phyloP scores from a whole-genome alignment of 345 rosid genomes.

The Eucalyptus curtisii region DNA sequence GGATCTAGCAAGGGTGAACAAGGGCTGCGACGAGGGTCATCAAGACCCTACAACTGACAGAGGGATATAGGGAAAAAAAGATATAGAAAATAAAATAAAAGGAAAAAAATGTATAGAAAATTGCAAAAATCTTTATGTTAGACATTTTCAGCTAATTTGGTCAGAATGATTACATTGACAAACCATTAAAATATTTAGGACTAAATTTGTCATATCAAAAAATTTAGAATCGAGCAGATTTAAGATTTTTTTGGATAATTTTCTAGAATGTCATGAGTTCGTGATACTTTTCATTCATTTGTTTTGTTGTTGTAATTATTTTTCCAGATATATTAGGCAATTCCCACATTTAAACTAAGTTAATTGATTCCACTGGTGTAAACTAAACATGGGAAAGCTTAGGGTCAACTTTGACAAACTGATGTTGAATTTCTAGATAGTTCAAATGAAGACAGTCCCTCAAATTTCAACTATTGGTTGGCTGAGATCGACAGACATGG shows the following conservation, averaged over 20 bases:
- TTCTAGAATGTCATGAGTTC: accelerated
- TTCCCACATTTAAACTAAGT: neutral
- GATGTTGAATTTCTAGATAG: neutral
- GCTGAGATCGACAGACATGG: neutral
- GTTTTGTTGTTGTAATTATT: neutral
- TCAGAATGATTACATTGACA: too few species aligned
- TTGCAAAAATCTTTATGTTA: accelerated
- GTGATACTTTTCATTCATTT: neutral
- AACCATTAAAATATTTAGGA: too few species aligned
- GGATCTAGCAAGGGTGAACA: neutral
- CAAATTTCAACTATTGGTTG: neutral
- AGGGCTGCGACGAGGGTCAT: accelerated
- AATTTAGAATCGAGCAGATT: accelerated
- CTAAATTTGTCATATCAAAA: too few species aligned
- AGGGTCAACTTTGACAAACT: neutral
- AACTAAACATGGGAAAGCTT: neutral
- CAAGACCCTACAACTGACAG: accelerated
- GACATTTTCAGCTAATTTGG: too few species aligned
- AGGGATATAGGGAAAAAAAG: too few species aligned
- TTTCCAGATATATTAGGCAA: neutral
- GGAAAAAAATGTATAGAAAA: too few species aligned
- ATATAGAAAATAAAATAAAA: too few species aligned
- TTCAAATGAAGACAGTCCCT: neutral
- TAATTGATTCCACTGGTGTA: neutral
- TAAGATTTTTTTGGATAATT: too few species aligned